Evolutionary conservation across 371 early-diverging fungal genomes (phyloP), one percentile per base, ranked within the genome.

Genomic region (Mucor piriformis): DNA sequence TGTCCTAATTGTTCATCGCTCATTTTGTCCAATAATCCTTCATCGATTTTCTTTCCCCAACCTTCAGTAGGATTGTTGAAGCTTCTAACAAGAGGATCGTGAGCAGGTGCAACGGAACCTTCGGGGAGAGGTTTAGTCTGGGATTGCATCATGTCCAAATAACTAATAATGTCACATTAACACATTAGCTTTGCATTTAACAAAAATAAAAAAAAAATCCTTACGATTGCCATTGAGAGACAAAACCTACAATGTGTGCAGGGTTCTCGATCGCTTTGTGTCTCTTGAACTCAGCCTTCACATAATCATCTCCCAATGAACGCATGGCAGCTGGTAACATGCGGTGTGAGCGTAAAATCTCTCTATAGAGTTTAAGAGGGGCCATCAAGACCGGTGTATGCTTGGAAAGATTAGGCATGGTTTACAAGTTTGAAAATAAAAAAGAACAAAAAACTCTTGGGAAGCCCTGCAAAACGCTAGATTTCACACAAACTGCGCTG

Each of bases 1-100:
- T 87, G 88, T 1, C 88, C 88, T 12, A 89, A 44, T 55, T 88
- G 88, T 61, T 89, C 83, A 47, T 86, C 86, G 24, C 72, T 83
- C 80, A 89, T 74, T 59, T 80, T 86, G 5, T 89, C 86, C 35
- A 87, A 51, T 25, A 77, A 50, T 3, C 70, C 59, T 11, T 59
- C 12, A 27, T 82, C 78, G 18, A 89, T 24, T 50, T 75, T 83
- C 67, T 77, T 83, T 18, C 89, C 88, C 72, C 76, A 68, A 4
- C 73, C 77, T 10, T 66, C 66, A 5, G 47, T 49, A 25, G 78
- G 73, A 18, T 48, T 64, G 24, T 73, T 69, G 52, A 71, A 72
- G 27, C 71, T 70, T 34, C 66, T 63, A 5, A 73, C 73, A 18
- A 73, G 54, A 13, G 73, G 72, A 54, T 76, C 76, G 18, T 70